These are phyloP conservation scores for Chalaropsis thielavioides DNA, from an alignment of 2,329 filamentous ascomycete species.

Conservation along the genomic window DNA sequence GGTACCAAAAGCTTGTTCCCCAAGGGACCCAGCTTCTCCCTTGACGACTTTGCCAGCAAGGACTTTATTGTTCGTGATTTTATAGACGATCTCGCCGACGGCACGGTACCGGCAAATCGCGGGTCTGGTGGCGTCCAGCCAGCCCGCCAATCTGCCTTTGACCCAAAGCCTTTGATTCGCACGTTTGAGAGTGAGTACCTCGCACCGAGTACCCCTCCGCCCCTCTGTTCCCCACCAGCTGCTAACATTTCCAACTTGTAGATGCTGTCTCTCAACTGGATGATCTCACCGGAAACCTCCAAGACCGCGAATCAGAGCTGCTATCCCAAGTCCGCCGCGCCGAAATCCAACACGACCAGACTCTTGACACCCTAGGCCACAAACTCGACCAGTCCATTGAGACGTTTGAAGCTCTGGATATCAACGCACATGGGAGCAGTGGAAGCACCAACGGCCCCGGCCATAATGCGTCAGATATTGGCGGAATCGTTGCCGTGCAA, in stretches of 20 bases:
- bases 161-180: slow-evolving; percentile 90
- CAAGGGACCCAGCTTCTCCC: slow-evolving; percentile 65
- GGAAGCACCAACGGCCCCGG: slow-evolving; percentile 29
- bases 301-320: slow-evolving; percentile 80
- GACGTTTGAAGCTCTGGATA: slow-evolving; percentile 80
- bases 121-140: slow-evolving; percentile 46
- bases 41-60: slow-evolving; percentile 75
- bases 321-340: slow-evolving; percentile 79
- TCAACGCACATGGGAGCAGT: slow-evolving; percentile 46
- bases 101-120: slow-evolving; percentile 61
- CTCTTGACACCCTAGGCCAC: slow-evolving; percentile 69
- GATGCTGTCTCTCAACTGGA: slow-evolving; percentile 54
- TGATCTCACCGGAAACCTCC: slow-evolving; percentile 65
- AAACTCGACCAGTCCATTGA: slow-evolving; percentile 87
- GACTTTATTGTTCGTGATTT: slow-evolving; percentile 99
- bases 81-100: slow-evolving; percentile 81
- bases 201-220: background rate
- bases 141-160: slow-evolving; percentile 49
- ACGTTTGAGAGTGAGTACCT: slow-evolving; percentile 61
- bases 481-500: slow-evolving; percentile 66
- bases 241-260: slow-evolving; percentile 25
- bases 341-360: slow-evolving; percentile 82
- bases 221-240: background rate
- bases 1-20: slow-evolving; percentile 57
- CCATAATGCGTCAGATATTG: slow-evolving; percentile 10